phyloP scores from a whole-genome alignment of 2,329 filamentous ascomycete genomes.

The Fusarium pininemorale region DNA sequence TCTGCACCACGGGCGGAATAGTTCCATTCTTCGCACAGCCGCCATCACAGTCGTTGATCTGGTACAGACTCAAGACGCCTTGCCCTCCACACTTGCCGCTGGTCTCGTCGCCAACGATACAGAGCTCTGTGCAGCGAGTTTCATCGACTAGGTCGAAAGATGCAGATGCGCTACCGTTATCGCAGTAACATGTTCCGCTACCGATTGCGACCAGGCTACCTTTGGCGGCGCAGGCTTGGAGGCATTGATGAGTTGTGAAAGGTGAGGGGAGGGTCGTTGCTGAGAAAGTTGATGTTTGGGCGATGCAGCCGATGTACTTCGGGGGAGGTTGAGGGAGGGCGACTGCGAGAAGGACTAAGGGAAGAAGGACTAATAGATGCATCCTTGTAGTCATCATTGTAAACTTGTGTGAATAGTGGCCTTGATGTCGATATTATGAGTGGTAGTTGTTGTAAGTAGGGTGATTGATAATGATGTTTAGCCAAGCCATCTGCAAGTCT shows the following conservation, averaged over 20 bases:
- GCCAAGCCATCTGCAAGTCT: not conserved
- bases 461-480: not conserved
- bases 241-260: slow-evolving; percentile 24
- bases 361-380: slow-evolving; percentile 14
- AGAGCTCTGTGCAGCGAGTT: slow-evolving; percentile 29
- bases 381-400: not conserved
- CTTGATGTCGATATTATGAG: not conserved
- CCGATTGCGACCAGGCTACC: slow-evolving; percentile 39
- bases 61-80: slow-evolving; percentile 18
- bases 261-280: slow-evolving; percentile 9
- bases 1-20: slow-evolving; percentile 5
- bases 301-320: slow-evolving; percentile 45
- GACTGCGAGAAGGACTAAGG: slow-evolving; percentile 36
- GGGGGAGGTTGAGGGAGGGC: slow-evolving; percentile 23
- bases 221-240: slow-evolving; percentile 10
- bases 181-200: slow-evolving; percentile 36
- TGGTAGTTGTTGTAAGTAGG: not conserved
- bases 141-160: slow-evolving; percentile 29
- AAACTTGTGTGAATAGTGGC: rapidly evolving
- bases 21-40: not conserved
- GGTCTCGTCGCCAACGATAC: slow-evolving; percentile 18
- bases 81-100: slow-evolving; percentile 42
- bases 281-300: slow-evolving; percentile 30
- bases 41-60: not conserved
- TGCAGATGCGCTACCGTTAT: slow-evolving; percentile 2